Conservation (phyloP, 1,284 basidiomycete genomes). For the Caloboletus firmus region DNA sequence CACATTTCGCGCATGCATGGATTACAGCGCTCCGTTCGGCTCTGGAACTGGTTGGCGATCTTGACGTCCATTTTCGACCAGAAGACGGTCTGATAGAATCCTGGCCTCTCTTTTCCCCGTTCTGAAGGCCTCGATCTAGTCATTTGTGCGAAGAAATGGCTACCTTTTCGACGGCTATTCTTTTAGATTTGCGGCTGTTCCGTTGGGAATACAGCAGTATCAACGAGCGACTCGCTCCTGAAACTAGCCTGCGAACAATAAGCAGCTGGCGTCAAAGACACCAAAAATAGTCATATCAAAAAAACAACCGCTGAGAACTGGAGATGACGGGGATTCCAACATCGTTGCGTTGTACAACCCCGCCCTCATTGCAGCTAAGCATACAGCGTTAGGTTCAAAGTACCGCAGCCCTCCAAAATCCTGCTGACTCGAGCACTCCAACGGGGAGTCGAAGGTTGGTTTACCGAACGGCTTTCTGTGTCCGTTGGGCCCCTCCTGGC, state of each 20-base stretch:
- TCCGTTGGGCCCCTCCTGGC: not conserved
- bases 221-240: too few relatives aligned
- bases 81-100: not conserved
- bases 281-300: not conserved
- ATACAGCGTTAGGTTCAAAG: not conserved
- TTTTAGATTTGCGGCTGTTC: not conserved
- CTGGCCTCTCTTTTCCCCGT: not conserved
- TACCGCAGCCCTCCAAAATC: not conserved
- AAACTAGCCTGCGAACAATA: not conserved
- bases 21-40: not conserved
- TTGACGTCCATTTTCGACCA: not conserved
- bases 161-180: not conserved
- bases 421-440: conserved; percentile 1
- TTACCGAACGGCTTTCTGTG: not conserved
- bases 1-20: not conserved
- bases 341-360: not conserved
- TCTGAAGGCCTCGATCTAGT: not conserved
- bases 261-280: not conserved
- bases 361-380: not conserved
- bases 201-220: not conserved
- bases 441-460: not conserved
- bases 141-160: not conserved
- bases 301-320: not conserved
- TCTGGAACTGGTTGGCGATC: not conserved
- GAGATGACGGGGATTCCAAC: not conserved